Base-by-base conservation (phyloP, 108 stramenopile genomes). In the Fragilaria crotonensis region DNA sequence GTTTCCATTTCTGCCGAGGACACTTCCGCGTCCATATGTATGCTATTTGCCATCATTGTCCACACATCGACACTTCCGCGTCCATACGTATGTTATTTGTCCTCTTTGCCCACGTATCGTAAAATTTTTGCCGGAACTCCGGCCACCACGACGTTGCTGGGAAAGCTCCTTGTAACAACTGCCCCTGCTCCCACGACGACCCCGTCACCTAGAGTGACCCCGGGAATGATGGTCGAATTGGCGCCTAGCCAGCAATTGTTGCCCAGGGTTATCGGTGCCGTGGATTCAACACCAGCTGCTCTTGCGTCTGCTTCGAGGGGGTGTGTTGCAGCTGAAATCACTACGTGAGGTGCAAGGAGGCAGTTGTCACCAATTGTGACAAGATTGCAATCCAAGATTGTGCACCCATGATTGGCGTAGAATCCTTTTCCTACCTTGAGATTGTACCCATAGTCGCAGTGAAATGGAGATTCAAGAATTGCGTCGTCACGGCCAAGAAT, bases 201-300 rank as follows among this genome's bases (percentile, higher is more conserved):
- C 30, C 57, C 44, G 44, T 75, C 52, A 17, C 84, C 84, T 18
- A 86, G 67, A 11, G 64, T 66, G 28, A 81, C 68, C 1, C 71
- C 71, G 4, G 73, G 74, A 19, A 53, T 48, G n/a, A 86, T 64
- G 60, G 76, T 66, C 9, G 75, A 75, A 54, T 72, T 68, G 44
- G 73, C 84, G 9, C 84, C 84, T 57, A 86, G 72, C 84, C 74
- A 86, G 57, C 63, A 73, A 64, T 81, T 49, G 32, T 81, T 58
- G 23, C 84, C 84, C 33, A 64, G 69, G 25, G 53, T 18, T 30
- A 84, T 84, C 11, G 78, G 76, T 46, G 46, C 59, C 21, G 75
- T 70, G 48, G 58, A 51, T 57, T 84, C 83, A 48, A 61, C 64
- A 28, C 64, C 74, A 25, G 18, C 26, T 7, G 56, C 21, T 31